Evolutionary conservation across 768 basidiomycete genomes (phyloP), one percentile per base, ranked within the genome.

Genomic region (Auricularia sp.): DNA sequence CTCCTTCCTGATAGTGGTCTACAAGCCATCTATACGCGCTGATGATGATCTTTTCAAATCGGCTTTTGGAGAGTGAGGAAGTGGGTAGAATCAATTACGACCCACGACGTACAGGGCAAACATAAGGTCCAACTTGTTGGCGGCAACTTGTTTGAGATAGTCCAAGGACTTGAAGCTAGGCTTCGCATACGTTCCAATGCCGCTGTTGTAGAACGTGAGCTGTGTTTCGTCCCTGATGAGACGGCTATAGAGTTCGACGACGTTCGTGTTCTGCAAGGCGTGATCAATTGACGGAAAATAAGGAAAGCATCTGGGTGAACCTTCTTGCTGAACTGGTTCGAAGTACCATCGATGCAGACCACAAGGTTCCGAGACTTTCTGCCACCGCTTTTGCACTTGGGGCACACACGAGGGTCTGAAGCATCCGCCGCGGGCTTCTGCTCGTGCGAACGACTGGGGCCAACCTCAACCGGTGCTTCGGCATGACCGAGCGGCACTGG

Each of bases 171-270:
- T 63, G 61, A 65, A 69, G 3, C 67, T 67, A 4, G 72, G 70
- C 56, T 69, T 73, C 21, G 74, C 75, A 64, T 73, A 73, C 3
- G 79, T 68, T 3, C 78, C 78, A n/a, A 79, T 75, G 6, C 78
- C 78, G 59, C 78, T 79, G 63, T 74, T 75, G 66, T 79, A 79
- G 62, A 78, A 79, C 3, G 77, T 76, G 37, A 77, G 71, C 54
- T 79, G 79, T 0, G 63, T 63, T 3, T 72, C 69, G 58, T 67
- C 66, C 67, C 80, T 79, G n/a, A 68, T 67, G 37, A 79, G 68
- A n/a, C 70, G 72, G 63, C 70, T 73, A 62, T 77, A 78, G 8
- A 79, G 69, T 59, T 79, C 78, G 63, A 80, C 66, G 44, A 80
- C 76, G 64, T 79, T 77, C 3, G 79, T 78, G 62, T 79, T 79